Conservation (phyloP, 129 eudicot species). For the Flaveria robusta region DNA sequence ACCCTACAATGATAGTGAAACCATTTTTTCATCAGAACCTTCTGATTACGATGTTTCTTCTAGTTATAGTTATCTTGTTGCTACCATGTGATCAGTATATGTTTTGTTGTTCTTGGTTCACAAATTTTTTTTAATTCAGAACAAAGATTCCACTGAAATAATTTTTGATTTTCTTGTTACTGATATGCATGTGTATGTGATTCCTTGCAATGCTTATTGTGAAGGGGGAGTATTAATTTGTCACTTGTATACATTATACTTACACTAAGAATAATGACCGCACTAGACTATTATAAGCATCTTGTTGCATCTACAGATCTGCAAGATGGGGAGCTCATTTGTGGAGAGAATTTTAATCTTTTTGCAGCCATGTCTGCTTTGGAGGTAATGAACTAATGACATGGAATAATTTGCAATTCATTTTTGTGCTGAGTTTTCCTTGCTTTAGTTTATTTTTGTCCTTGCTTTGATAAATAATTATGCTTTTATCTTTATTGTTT, state of each 20-base stretch:
- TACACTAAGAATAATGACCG: background rate
- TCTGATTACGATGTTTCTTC: background rate
- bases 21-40: background rate
- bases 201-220: background rate
- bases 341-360: slow-evolving; percentile 89
- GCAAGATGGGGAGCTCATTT: slow-evolving; percentile 78
- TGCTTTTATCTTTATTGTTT: slow-evolving; percentile 29
- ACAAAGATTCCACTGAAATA: background rate
- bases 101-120: background rate
- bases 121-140: background rate
- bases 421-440: background rate
- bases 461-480: slow-evolving; percentile 7
- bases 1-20: background rate
- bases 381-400: slow-evolving; percentile 60
- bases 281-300: slow-evolving; percentile 9
- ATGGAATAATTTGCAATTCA: background rate
- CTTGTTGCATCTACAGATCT: slow-evolving; percentile 56
- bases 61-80: background rate
- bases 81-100: background rate
- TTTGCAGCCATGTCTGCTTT: slow-evolving; percentile 99
- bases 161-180: background rate
- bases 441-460: background rate
- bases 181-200: background rate
- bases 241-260: background rate
- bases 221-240: background rate